phyloP scores from a whole-genome alignment of 116 monocot species.

The Dioscorea cayenensis region DNA sequence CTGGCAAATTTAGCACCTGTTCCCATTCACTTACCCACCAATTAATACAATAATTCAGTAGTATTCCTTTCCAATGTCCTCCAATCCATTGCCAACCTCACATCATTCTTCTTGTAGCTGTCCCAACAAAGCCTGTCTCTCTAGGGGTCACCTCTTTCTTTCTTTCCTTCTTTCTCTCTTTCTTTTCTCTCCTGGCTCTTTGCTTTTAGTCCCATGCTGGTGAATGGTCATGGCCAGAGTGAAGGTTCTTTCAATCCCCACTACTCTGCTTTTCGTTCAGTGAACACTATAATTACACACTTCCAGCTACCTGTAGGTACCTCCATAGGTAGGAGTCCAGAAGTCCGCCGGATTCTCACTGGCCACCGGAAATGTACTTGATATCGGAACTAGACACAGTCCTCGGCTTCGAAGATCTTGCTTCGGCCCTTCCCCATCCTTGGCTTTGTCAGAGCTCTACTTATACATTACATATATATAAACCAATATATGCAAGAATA shows the following conservation, averaged over 20 bases:
- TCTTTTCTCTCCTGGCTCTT: neutral
- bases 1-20: conserved; percentile 35
- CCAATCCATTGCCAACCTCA: conserved; percentile 21
- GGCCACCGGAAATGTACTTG: conserved; percentile 52
- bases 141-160: conserved; percentile 7
- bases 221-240: neutral
- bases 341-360: conserved; percentile 58
- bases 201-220: neutral
- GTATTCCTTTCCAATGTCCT: conserved; percentile 13
- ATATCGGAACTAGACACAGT: conserved; percentile 63
- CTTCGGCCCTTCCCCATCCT: conserved; percentile 25
- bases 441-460: conserved; percentile 33
- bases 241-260: neutral
- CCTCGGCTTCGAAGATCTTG: conserved; percentile 73
- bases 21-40: conserved; percentile 18
- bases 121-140: conserved; percentile 11
- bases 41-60: conserved; percentile 11
- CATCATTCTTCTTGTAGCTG: conserved; percentile 15
- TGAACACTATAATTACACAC: too few species aligned
- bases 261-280: too few species aligned
- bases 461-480: neutral
- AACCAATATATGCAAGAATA: neutral
- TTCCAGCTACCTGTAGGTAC: conserved; percentile 37
- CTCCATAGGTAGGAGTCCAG: conserved; percentile 70
- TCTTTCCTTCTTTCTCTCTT: conserved; percentile 3